Conservation (phyloP, 2,329 filamentous ascomycete genomes). For the Lomentospora prolificans region DNA sequence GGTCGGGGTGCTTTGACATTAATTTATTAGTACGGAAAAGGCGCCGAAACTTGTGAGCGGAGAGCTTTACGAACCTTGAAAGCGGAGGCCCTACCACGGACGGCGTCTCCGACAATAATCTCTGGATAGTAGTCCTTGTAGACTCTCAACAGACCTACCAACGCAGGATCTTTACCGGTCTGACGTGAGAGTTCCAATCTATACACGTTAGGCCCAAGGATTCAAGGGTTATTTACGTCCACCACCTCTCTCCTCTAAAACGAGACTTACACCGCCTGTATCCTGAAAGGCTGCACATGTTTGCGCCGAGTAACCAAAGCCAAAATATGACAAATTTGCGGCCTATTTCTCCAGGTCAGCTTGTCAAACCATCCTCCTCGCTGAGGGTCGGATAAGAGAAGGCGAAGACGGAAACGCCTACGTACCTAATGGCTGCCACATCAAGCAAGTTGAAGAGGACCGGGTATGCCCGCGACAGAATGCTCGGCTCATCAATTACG, state of each 20-base stretch:
- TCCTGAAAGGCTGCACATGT: constrained; percentile 75
- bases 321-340: constrained; percentile 64
- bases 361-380: too few relatives aligned
- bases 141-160: constrained; percentile 67
- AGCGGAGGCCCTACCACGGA: constrained; percentile 48
- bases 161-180: constrained; percentile 60
- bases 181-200: constrained; percentile 50
- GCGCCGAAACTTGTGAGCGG: not conserved
- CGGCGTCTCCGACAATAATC: constrained; percentile 65
- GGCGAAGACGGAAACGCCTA: not conserved
- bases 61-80: constrained; percentile 40
- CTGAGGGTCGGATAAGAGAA: not conserved
- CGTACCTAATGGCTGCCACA: constrained; percentile 62
- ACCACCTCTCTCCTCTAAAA: too few relatives aligned
- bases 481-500: constrained; percentile 50
- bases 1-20: constrained; percentile 55
- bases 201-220: not conserved
- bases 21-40: not conserved
- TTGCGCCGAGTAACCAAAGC: constrained; percentile 70
- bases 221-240: not conserved
- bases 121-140: constrained; percentile 89
- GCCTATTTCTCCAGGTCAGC: constrained; percentile 22
- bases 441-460: constrained; percentile 76
- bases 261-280: constrained; percentile 62
- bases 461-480: constrained; percentile 61